Evolutionary conservation across 192 early-diverging fungal genomes (phyloP).

Genomic region (Coemansia sp.): DNA sequence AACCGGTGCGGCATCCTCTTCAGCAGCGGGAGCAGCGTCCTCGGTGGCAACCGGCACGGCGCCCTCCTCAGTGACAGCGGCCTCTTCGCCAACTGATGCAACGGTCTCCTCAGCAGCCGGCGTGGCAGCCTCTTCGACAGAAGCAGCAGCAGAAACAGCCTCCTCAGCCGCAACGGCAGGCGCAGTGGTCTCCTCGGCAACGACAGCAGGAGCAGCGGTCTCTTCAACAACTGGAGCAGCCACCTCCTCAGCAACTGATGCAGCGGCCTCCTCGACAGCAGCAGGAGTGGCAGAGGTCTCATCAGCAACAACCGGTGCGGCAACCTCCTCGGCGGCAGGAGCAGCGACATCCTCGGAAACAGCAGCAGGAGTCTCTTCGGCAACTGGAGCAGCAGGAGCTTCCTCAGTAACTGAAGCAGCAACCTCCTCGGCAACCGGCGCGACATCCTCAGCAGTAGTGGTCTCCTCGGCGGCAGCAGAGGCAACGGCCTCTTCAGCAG

Average conservation of each 20-base stretch:
- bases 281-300: slow-evolving; percentile 7
- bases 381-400: background rate
- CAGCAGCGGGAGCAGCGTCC: background rate
- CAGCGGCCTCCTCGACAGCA: slow-evolving; percentile 7
- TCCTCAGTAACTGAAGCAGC: slow-evolving; percentile 3
- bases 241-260: background rate
- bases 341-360: background rate
- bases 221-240: background rate
- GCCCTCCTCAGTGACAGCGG: background rate
- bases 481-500: too few species aligned
- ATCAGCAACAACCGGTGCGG: slow-evolving; percentile 2
- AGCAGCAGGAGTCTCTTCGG: background rate
- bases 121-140: background rate
- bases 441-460: background rate
- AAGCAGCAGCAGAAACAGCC: background rate
- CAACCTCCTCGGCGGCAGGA: background rate
- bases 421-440: slow-evolving; percentile 15
- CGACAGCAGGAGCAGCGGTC: slow-evolving; percentile 7
- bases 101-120: background rate
- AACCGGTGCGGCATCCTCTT: slow-evolving; percentile 6
- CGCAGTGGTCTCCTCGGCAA: background rate
- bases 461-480: background rate
- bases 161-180: slow-evolving; percentile 6
- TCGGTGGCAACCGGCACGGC: background rate
- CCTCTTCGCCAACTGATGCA: background rate